Conservation (phyloP, 495 filamentous ascomycete species). For the Hyaloscypha finlandica region DNA sequence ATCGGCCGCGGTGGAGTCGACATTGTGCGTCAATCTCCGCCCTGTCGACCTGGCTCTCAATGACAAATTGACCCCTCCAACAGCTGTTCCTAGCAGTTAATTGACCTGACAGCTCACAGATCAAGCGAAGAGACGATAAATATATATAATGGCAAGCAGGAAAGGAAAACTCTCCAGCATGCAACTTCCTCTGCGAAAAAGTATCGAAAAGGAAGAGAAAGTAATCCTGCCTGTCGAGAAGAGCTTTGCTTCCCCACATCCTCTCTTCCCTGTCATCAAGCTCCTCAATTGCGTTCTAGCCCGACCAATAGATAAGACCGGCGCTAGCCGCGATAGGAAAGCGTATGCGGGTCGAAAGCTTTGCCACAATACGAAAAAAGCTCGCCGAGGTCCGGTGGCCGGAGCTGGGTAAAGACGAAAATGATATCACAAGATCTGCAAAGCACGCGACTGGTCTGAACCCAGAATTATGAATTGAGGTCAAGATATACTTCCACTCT, state of each 20-base stretch:
- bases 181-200: not conserved
- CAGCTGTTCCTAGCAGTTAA: not conserved
- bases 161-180: not conserved
- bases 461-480: not conserved
- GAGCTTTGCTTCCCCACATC: constrained; percentile 1
- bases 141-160: not conserved
- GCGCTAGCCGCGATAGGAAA: constrained; percentile 19
- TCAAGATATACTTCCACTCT: not conserved
- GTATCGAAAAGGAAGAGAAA: not conserved
- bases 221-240: not conserved
- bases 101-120: not conserved
- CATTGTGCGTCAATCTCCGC: constrained; percentile 16
- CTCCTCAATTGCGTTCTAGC: not conserved
- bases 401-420: not conserved
- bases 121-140: not conserved
- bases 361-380: too few species aligned
- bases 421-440: constrained; percentile 6
- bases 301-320: constrained; percentile 15
- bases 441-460: not conserved
- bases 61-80: constrained; percentile 1
- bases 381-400: not conserved
- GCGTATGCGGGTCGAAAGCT: not conserved
- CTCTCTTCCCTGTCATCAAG: not conserved
- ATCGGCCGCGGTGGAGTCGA: constrained; percentile 27
- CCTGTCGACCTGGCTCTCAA: not conserved